A percentile compares a stretch with the other conserved stretches of the same genome.
These are phyloP conservation scores for Pouteria glomerata DNA, from an alignment of 148 eudicot species.

Conservation along the genomic window DNA sequence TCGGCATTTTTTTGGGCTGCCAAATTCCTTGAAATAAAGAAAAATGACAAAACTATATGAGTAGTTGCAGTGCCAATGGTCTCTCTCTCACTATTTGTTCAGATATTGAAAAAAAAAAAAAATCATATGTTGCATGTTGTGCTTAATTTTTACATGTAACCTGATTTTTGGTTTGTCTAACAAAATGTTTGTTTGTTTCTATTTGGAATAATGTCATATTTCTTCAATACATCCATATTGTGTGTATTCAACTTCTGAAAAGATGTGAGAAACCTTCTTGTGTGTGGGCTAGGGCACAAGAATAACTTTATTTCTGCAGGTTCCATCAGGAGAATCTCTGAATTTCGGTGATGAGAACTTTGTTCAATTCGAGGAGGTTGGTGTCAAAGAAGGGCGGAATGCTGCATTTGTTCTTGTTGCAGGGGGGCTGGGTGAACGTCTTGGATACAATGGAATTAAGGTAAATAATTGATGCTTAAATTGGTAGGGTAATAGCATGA, in stretches of 20 bases:
- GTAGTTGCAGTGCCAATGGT: no score
- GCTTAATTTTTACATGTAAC: no score
- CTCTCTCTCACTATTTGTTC: no score
- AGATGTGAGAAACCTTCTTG: background rate
- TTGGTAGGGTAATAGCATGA: no score
- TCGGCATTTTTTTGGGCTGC: no score
- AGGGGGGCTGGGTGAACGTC: slow-evolving; percentile 99
- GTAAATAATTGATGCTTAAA: slow-evolving; percentile 42
- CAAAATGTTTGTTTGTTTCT: background rate
- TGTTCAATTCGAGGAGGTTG: slow-evolving; percentile 70
- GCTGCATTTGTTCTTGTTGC: slow-evolving; percentile 99
- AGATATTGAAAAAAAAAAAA: no score
- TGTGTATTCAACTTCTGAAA: background rate
- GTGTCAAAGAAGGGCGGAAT: slow-evolving; percentile 70
- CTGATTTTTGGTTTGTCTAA: background rate
- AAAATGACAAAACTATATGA: no score
- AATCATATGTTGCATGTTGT: no score
- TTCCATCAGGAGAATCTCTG: slow-evolving; percentile 87
- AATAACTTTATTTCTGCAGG: slow-evolving; percentile 37
- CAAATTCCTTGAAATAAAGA: no score
- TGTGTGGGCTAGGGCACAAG: background rate
- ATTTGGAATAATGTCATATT: background rate
- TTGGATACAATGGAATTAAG: slow-evolving; percentile 97
- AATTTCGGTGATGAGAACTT: slow-evolving; percentile 75
- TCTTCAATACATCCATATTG: no score